phyloP scores from a whole-genome alignment of 1,139 yeast species.

The Magnusiomyces fungicola region DNA sequence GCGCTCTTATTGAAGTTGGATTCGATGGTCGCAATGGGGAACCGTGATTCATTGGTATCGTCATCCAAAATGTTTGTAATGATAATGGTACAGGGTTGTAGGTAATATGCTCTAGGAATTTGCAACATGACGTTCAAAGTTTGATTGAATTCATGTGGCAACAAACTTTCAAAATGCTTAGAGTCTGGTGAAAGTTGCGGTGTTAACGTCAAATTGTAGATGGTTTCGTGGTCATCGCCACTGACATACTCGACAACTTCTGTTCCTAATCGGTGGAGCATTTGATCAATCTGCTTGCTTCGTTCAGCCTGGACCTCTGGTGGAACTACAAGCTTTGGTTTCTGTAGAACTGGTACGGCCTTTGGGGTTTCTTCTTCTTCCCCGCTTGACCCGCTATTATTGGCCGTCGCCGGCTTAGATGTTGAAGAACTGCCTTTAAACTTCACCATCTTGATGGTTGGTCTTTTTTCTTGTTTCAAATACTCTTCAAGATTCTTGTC shows the following conservation, averaged over 20 bases:
- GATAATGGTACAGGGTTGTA: conserved; percentile 20
- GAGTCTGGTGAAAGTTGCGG: not conserved
- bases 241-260: not conserved
- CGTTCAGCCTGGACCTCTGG: conserved; percentile 12
- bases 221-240: conserved; percentile 1
- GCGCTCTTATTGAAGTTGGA: conserved; percentile 28
- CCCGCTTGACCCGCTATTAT: not conserved
- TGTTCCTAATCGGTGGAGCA: conserved; percentile 11
- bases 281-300: conserved; percentile 11
- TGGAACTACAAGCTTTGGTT: conserved; percentile 2
- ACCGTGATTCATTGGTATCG: conserved; percentile 3
- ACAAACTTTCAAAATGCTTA: conserved; percentile 8
- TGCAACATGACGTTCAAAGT: conserved; percentile 20
- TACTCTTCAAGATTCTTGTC: conserved; percentile 53
- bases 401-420: conserved; percentile 6
- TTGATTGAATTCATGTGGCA: conserved; percentile 15
- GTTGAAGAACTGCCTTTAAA: conserved; percentile 17
- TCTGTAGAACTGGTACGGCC: not conserved
- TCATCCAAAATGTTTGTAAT: conserved; percentile 19
- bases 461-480: conserved; percentile 51
- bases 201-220: conserved; percentile 9
- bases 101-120: conserved; percentile 26
- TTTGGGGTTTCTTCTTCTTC: not conserved
- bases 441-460: conserved; percentile 45
- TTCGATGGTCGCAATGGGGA: conserved; percentile 25